Evolutionary conservation across 176 grass and related monocot species (phyloP), one percentile per base, ranked within the genome.

Genomic region (Zoysia japonica): DNA sequence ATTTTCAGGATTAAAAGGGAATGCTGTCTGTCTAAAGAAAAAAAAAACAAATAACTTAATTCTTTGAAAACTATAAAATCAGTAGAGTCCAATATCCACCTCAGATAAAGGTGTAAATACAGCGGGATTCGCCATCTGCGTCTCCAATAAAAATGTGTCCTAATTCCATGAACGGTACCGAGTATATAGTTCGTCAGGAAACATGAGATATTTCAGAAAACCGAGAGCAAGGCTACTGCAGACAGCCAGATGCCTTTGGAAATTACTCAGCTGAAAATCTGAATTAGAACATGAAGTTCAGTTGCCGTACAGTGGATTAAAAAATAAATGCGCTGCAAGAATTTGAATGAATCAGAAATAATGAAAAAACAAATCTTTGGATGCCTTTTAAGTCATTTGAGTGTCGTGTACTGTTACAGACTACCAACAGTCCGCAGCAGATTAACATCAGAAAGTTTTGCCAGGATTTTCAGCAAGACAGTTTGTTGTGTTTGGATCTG

Each of bases 341-440:
- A 75, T 85, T 82, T 60, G 68, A 72, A 95, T 85, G 59, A 82
- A 89, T 80, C 59, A 14, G 68, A 90, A 95, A 83, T 48, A 85
- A 95, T 85, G 82, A 88, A 89, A 89, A 66, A 87, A 90, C 70
- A 83, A 82, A 80, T 82, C 39, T 78, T 81, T 81, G 17, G 57
- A 65, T 61, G 83, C 67, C 78, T 87, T 82, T 64, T 68, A 61
- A 67, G 86, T 91, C 68, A 91, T 87, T 65, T 84, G 75, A 68
- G 77, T 90, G 51, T 75, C 61, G 16, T 78, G 15, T 28, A 28
- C 28, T 28, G 28, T 28, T 28, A 28, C 28, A 28, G 28, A 28
- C 28, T 28, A 28, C 28, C 28, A 77, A 72, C 17, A 35, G 78
- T 68, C 80, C 36, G 70, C 69, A 68, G 53, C 75, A 83, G 78